Evolutionary conservation across 805 yeast genomes (phyloP).

Genomic region (Saccharomycopsis microspora): DNA sequence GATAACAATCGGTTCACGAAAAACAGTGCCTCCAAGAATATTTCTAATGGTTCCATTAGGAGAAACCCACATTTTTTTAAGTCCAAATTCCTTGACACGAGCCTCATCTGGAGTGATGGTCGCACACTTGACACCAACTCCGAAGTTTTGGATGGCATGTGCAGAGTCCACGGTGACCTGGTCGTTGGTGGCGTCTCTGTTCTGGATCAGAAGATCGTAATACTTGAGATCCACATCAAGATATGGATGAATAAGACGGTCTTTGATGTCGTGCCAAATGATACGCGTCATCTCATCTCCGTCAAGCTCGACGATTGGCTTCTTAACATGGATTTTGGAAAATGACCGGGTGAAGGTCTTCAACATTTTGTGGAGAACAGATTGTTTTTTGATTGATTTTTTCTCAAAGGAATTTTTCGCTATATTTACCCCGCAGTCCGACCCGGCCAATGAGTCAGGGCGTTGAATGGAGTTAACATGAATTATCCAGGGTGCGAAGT

Average conservation of each 20-base stretch:
- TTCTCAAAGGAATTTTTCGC: too few relatives aligned
- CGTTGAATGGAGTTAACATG: too few relatives aligned
- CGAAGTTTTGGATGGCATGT: constrained; percentile 74
- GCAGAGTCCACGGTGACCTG: constrained; percentile 86
- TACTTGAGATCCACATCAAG: constrained; percentile 81
- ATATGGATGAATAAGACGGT: constrained; percentile 75
- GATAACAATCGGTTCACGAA: constrained; percentile 92
- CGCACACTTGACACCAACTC: constrained; percentile 95
- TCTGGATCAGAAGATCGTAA: constrained; percentile 80
- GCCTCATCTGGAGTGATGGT: constrained; percentile 98
- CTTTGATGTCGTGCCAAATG: constrained; percentile 87
- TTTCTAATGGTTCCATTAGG: constrained; percentile 97
- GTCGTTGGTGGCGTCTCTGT: constrained; percentile 83
- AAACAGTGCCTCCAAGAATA: constrained; percentile 91
- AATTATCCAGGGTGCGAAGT: too few relatives aligned
- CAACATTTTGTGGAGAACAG: too few relatives aligned
- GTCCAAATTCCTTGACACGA: constrained; percentile 78
- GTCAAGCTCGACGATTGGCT: constrained; percentile 93
- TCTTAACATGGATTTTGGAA: constrained; percentile 61
- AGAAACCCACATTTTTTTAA: constrained; percentile 95
- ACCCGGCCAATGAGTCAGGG: too few relatives aligned
- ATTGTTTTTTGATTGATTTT: too few relatives aligned
- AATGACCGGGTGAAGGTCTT: too few relatives aligned
- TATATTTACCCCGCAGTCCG: too few relatives aligned
- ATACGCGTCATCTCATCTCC: constrained; percentile 95